Percentiles rank a stretch among this genome's conserved stretches.
Conservation (phyloP, 2,329 filamentous ascomycete genomes). For the Aspergillus quadricinctus region DNA sequence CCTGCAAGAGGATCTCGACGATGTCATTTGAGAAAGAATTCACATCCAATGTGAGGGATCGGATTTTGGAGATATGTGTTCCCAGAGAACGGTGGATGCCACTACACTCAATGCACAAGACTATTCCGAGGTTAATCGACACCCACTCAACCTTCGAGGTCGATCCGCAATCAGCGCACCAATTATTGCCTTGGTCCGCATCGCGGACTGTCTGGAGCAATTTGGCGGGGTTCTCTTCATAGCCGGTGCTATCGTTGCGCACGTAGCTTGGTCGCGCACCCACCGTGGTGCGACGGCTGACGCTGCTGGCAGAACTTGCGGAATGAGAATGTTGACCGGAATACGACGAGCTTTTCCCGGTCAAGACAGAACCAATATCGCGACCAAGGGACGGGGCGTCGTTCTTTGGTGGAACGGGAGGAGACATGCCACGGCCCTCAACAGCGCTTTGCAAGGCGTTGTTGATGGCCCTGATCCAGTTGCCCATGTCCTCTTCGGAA, state of each 20-base stretch:
- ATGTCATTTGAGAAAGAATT: slow-evolving; percentile 96
- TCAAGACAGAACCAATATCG: slow-evolving; percentile 89
- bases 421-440: slow-evolving; percentile 64
- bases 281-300: slow-evolving; percentile 83
- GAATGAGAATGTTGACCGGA: slow-evolving; percentile 52
- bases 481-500: slow-evolving; percentile 96
- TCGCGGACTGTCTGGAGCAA: slow-evolving; percentile 83
- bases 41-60: slow-evolving; percentile 90
- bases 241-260: slow-evolving; percentile 64
- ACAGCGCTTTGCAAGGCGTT: slow-evolving; percentile 95
- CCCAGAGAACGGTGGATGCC: slow-evolving; percentile 94
- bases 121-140: slow-evolving; percentile 93
- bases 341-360: slow-evolving; percentile 73
- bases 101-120: slow-evolving; percentile 96
- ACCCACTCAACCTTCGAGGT: slow-evolving; percentile 96
- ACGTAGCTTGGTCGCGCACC: slow-evolving; percentile 75
- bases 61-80: slow-evolving; percentile 95
- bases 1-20: slow-evolving; percentile 82
- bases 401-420: slow-evolving; percentile 40
- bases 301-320: slow-evolving; percentile 49
- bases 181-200: slow-evolving; percentile 85
- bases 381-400: slow-evolving; percentile 63
- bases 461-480: slow-evolving; percentile 94
- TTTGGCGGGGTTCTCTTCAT: slow-evolving; percentile 79
- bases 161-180: slow-evolving; percentile 92